phyloP scores from a whole-genome alignment of 106 monocot species.

The Xerophyta viscosa region DNA sequence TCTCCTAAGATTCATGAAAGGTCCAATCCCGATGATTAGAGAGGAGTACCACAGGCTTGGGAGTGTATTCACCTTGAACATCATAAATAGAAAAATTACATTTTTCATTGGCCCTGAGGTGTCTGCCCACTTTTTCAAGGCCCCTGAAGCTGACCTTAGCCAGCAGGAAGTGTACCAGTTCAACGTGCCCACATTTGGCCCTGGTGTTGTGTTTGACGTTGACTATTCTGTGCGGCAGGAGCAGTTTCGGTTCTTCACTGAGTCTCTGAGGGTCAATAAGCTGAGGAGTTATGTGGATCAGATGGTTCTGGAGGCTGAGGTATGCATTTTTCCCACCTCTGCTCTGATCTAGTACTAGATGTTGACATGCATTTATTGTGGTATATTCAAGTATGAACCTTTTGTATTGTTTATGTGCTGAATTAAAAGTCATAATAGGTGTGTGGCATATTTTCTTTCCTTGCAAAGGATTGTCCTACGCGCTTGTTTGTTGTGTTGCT shows the following conservation, averaged over 20 bases:
- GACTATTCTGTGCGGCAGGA: conserved; percentile 77
- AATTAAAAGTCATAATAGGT: no score
- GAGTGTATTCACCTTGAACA: conserved; percentile 56
- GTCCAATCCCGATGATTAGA: conserved; percentile 56
- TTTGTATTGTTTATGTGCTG: no score
- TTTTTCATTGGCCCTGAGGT: conserved; percentile 76
- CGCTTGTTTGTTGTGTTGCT: no score
- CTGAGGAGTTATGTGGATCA: conserved; percentile 67
- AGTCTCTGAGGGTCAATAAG: conserved; percentile 52
- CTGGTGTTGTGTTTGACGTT: conserved; percentile 74
- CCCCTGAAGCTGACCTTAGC: conserved; percentile 61
- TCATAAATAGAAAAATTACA: conserved; percentile 41
- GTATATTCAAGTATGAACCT: no score
- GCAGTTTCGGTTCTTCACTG: conserved; percentile 79
- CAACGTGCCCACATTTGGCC: conserved; percentile 77
- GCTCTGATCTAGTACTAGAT: no score
- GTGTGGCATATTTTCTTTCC: no score
- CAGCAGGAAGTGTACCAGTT: conserved; percentile 83
- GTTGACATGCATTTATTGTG: no score
- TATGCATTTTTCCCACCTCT: conserved; percentile 11
- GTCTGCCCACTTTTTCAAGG: conserved; percentile 76
- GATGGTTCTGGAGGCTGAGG: conserved; percentile 79
- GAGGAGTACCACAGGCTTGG: conserved; percentile 59
- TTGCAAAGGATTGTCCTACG: no score
- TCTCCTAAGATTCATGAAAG: conserved; percentile 56